Conservation (phyloP, 768 basidiomycete genomes). For the Termitomyces bulborhizus region DNA sequence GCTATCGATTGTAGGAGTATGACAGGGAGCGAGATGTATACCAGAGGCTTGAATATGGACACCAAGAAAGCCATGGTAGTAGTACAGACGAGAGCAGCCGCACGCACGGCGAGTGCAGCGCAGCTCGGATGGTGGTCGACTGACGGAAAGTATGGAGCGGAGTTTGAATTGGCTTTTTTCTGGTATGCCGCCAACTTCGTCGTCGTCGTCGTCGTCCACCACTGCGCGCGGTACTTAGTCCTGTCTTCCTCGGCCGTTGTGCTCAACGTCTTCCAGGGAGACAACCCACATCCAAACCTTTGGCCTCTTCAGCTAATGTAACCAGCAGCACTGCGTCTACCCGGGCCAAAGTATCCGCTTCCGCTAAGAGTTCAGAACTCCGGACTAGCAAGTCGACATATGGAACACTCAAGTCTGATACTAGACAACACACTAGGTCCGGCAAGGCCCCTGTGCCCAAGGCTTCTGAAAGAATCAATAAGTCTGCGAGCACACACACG, state of each 20-base stretch:
- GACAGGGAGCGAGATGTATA: slow-evolving; percentile 70
- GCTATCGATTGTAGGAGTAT: slow-evolving; percentile 59
- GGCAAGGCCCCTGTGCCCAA: not conserved
- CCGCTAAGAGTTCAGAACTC: not conserved
- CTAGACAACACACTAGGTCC: not conserved
- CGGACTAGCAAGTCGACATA: not conserved
- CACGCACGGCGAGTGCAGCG: slow-evolving; percentile 9
- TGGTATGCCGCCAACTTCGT: not conserved
- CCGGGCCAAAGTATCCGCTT: slow-evolving; percentile 1
- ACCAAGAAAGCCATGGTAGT: slow-evolving; percentile 58
- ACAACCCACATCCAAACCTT: slow-evolving; percentile 16
- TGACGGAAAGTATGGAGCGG: slow-evolving; percentile 8
- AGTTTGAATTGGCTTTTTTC: slow-evolving; percentile 12
- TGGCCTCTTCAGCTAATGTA: not conserved
- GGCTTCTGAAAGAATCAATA: not conserved
- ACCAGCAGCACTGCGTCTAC: slow-evolving; percentile 7
- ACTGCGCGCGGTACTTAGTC: slow-evolving; percentile 20
- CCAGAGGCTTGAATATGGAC: slow-evolving; percentile 61
- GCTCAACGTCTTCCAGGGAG: slow-evolving; percentile 24
- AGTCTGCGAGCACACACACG: not conserved
- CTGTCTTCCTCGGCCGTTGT: slow-evolving; percentile 8
- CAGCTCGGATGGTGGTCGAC: slow-evolving; percentile 9
- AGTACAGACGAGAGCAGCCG: not conserved
- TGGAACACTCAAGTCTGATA: not conserved
- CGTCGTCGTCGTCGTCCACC: not conserved